phyloP scores from a whole-genome alignment of 805 yeast species.

The Candida palmyrensis region DNA sequence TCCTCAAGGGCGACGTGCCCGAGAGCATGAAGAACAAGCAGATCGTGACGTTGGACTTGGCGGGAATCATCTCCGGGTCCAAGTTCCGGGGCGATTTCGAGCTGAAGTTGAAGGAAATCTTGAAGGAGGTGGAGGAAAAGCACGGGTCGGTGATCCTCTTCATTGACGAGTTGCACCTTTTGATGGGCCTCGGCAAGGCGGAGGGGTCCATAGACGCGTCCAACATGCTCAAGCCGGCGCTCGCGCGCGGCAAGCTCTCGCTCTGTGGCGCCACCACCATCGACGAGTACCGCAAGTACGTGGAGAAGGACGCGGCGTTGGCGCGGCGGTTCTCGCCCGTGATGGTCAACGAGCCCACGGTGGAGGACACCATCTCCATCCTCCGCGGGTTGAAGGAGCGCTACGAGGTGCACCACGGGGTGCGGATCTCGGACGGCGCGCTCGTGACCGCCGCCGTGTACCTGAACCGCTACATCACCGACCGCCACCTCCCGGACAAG shows the following conservation, averaged over 20 bases:
- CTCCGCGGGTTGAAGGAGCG: slow-evolving; percentile 89
- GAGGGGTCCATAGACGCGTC: slow-evolving; percentile 97
- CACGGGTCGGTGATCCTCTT: slow-evolving; percentile 74
- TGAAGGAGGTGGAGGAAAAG: slow-evolving; percentile 78
- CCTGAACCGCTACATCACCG: slow-evolving; percentile 86
- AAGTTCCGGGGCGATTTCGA: slow-evolving; percentile 96
- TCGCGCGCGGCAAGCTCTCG: slow-evolving; percentile 88
- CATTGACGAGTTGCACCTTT: slow-evolving; percentile 85
- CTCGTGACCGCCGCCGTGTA: slow-evolving; percentile 90
- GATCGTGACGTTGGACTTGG: slow-evolving; percentile 80
- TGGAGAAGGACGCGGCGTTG: slow-evolving; percentile 93
- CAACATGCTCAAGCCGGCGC: slow-evolving; percentile 84
- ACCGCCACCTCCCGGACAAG: slow-evolving; percentile 89
- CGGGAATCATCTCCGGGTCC: slow-evolving; percentile 89
- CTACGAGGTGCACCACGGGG: slow-evolving; percentile 98
- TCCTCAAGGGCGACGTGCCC: slow-evolving; percentile 88
- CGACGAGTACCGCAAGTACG: slow-evolving; percentile 87
- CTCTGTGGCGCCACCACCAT: slow-evolving; percentile 96
- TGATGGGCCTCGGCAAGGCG: slow-evolving; percentile 86
- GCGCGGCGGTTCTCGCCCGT: slow-evolving; percentile 94
- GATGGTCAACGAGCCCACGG: slow-evolving; percentile 79
- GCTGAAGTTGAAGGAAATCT: slow-evolving; percentile 74
- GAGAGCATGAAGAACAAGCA: slow-evolving; percentile 86
- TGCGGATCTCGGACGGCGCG: slow-evolving; percentile 86
- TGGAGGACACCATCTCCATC: slow-evolving; percentile 86